Conservation (phyloP, 2,329 filamentous ascomycete species). For the Gnomoniopsis smithogilvyi region DNA sequence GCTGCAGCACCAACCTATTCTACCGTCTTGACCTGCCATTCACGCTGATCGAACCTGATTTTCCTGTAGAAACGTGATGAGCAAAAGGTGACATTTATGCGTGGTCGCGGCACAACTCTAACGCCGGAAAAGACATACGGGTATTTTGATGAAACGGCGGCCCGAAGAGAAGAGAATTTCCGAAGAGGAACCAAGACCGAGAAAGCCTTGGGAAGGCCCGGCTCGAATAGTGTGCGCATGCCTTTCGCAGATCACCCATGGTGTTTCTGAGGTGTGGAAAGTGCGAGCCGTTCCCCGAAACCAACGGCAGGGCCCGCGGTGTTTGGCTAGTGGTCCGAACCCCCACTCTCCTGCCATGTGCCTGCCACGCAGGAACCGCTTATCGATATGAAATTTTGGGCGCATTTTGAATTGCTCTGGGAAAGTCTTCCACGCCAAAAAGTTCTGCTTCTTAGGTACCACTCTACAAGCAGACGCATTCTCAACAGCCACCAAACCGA, state of each 20-base stretch:
- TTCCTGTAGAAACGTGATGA: background rate
- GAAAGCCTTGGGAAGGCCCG: too few species aligned
- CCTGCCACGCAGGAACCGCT: too few species aligned
- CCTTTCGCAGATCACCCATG: too few species aligned
- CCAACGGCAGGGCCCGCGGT: too few species aligned
- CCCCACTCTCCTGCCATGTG: too few species aligned
- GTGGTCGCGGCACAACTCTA: background rate
- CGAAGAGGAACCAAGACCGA: too few species aligned
- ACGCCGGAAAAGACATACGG: background rate
- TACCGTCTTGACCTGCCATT: background rate
- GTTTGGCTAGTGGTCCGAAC: too few species aligned
- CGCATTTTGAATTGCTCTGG: background rate
- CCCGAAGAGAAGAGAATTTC: background rate
- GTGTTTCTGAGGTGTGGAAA: too few species aligned
- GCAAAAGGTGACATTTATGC: background rate
- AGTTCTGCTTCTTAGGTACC: too few species aligned
- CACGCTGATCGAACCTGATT: background rate
- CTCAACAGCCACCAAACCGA: conserved; percentile 14
- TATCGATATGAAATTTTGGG: too few species aligned
- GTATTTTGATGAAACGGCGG: background rate
- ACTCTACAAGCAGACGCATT: background rate
- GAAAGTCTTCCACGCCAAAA: background rate
- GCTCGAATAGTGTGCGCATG: too few species aligned
- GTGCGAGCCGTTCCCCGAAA: too few species aligned
- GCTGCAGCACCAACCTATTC: background rate